Evolutionary conservation across 257 asterid species (phyloP).

Genomic region (Solanum rostratum): DNA sequence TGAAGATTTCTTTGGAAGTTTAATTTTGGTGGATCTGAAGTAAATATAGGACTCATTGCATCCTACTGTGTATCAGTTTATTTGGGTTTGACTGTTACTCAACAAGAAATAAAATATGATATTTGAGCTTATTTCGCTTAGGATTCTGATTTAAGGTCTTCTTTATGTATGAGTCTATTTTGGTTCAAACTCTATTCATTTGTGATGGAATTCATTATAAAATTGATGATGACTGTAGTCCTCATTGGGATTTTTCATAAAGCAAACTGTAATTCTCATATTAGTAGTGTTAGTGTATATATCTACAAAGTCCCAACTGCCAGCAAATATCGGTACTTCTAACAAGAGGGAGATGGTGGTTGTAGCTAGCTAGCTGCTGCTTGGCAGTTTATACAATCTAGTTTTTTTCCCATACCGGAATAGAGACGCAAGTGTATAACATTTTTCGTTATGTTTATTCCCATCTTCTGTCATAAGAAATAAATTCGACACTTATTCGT

Average conservation of each 20-base stretch:
- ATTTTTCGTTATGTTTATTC: background rate
- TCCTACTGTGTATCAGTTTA: background rate
- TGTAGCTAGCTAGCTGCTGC: background rate
- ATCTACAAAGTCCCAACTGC: background rate
- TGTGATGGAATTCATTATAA: background rate
- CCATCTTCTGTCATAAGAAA: background rate
- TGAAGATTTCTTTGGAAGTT: background rate
- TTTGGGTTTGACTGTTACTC: background rate
- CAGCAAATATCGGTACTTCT: background rate
- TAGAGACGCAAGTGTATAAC: background rate
- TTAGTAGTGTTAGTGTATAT: background rate
- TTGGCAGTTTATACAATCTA: background rate
- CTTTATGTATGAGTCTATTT: background rate
- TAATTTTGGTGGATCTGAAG: background rate
- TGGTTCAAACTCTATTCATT: background rate
- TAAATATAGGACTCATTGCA: background rate
- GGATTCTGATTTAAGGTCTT: background rate
- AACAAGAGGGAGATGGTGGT: background rate
- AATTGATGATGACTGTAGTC: background rate
- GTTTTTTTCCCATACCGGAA: background rate
- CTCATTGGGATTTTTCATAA: background rate
- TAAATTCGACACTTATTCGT: background rate
- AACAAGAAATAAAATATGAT: background rate
- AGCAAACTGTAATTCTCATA: background rate
- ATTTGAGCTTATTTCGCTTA: background rate